phyloP scores from a whole-genome alignment of 116 monocot genomes.

The Cymodocea nodosa region DNA sequence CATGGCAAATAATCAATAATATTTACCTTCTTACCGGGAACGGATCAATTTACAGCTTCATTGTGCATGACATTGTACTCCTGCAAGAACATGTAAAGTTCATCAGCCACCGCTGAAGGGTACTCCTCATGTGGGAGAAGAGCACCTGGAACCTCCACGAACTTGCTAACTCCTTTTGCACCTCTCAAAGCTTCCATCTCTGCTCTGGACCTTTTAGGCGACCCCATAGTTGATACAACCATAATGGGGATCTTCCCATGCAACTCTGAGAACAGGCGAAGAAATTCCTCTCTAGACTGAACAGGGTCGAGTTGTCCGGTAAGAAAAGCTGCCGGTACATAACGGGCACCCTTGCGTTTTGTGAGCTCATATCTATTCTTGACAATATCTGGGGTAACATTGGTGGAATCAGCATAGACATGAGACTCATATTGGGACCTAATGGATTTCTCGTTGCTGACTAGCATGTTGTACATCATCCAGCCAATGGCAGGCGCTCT shows the following conservation, averaged over 20 bases:
- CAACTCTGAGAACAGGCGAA: constrained; percentile 41
- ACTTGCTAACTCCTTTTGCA: constrained; percentile 70
- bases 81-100: constrained; percentile 64
- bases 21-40: too few relatives aligned
- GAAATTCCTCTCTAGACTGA: constrained; percentile 63
- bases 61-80: constrained; percentile 4
- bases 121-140: constrained; percentile 93
- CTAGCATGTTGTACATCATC: constrained; percentile 92
- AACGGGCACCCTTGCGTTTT: constrained; percentile 71
- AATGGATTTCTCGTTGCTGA: constrained; percentile 89
- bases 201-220: constrained; percentile 86
- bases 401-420: constrained; percentile 78
- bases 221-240: constrained; percentile 35
- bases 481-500: constrained; percentile 75
- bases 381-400: constrained; percentile 58
- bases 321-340: constrained; percentile 81
- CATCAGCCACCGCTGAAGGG: constrained; percentile 44
- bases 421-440: constrained; percentile 87
- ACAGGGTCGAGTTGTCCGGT: constrained; percentile 92
- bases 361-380: constrained; percentile 68
- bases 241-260: constrained; percentile 51
- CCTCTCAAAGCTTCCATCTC: constrained; percentile 69
- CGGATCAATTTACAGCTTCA: too few relatives aligned
- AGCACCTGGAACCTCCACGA: constrained; percentile 82
- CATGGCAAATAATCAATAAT: too few relatives aligned